Conservation (phyloP, 2,329 filamentous ascomycete species). For the Epichloe aotearoae region DNA sequence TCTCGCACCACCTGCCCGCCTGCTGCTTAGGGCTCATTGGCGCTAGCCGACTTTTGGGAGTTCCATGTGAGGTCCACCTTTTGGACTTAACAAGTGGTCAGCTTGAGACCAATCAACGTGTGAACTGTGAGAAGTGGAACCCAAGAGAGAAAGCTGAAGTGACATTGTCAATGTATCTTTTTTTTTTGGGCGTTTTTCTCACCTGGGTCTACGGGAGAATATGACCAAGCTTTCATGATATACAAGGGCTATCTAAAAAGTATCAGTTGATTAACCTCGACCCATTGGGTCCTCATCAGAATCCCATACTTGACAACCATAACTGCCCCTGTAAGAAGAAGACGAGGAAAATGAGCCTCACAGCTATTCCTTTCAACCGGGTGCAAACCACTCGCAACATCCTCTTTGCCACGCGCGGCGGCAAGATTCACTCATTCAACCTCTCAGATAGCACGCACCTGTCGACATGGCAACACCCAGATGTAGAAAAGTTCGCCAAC, state of each 20-base stretch:
- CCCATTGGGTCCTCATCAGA: neutral
- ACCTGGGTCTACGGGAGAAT: neutral
- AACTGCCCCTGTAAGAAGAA: neutral
- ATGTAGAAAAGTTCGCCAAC: constrained; percentile 21
- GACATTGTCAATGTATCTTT: neutral
- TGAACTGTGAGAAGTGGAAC: neutral
- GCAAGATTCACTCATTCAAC: constrained; percentile 55
- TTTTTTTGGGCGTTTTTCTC: neutral
- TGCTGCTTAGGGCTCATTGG: constrained; percentile 24
- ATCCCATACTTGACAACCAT: neutral
- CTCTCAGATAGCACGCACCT: constrained; percentile 43
- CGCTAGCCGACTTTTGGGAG: constrained; percentile 15
- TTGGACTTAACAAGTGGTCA: neutral
- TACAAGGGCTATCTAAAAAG: neutral
- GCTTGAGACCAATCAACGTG: neutral
- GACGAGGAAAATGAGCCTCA: constrained; percentile 2
- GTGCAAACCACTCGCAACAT: constrained; percentile 41
- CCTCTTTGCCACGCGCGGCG: constrained; percentile 62
- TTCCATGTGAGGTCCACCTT: neutral
- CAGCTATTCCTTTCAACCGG: constrained; percentile 49
- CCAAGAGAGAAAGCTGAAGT: neutral
- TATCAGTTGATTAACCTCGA: neutral
- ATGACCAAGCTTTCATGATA: neutral
- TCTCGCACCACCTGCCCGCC: neutral
- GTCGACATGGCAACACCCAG: constrained; percentile 46